These are phyloP conservation scores for Orbilia blumenaviensis DNA, from an alignment of 2,329 filamentous ascomycete genomes.

Conservation along the genomic window DNA sequence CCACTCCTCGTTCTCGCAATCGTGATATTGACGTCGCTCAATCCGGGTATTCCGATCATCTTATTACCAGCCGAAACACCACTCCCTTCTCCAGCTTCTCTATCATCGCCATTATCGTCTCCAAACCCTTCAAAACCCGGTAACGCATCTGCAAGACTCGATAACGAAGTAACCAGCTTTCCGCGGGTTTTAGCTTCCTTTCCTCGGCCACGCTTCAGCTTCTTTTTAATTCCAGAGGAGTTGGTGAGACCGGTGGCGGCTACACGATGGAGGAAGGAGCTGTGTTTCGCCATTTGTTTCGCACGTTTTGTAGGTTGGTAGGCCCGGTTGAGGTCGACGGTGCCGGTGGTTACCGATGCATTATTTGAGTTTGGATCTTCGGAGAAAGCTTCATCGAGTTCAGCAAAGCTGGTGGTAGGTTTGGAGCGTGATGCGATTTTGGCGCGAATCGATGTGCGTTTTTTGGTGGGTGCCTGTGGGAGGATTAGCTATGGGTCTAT, in stretches of 20 bases:
- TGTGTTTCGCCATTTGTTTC: constrained; percentile 40
- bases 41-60: constrained; percentile 45
- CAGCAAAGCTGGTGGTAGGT: constrained; percentile 38
- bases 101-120: constrained; percentile 8
- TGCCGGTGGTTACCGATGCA: neutral
- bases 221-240: constrained; percentile 43
- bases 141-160: constrained; percentile 44
- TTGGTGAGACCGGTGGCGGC: constrained; percentile 37
- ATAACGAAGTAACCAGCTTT: constrained; percentile 43
- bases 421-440: constrained; percentile 38
- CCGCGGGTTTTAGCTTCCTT: constrained; percentile 43
- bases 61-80: constrained; percentile 34
- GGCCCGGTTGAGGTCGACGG: neutral
- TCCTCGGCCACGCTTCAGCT: constrained; percentile 32
- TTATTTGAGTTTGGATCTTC: constrained; percentile 1
- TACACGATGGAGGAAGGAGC: constrained; percentile 50
- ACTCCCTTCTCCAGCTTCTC: neutral
- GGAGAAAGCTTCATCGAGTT: constrained; percentile 31
- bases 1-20: constrained; percentile 41
- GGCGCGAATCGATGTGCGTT: constrained; percentile 49
- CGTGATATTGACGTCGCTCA: constrained; percentile 40
- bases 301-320: constrained; percentile 48
- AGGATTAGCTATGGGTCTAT: neutral
- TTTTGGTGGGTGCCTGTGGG: constrained; percentile 44
- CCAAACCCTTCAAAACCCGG: constrained; percentile 47